Conservation (phyloP, 2,329 filamentous ascomycete species). For the Madurella fahalii region DNA sequence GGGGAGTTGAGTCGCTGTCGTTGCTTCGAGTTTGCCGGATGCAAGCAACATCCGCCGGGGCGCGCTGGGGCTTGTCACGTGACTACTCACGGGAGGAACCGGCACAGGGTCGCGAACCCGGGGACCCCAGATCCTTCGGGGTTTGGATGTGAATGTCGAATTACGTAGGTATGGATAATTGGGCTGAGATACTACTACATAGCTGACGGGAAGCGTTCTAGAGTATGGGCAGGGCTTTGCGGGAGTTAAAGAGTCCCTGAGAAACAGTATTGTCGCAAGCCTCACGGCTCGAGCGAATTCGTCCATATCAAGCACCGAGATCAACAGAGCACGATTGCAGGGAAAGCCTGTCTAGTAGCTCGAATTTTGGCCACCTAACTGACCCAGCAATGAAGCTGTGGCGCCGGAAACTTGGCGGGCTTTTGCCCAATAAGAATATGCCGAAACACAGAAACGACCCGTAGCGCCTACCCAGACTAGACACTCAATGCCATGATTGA, state of each 20-base stretch:
- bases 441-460: background rate
- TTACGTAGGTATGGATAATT: no score
- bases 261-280: no score
- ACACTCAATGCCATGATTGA: constrained; percentile 98
- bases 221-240: no score
- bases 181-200: no score
- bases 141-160: no score
- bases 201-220: no score
- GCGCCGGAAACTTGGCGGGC: background rate
- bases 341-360: background rate
- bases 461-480: constrained; percentile 40
- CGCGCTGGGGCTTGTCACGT: constrained; percentile 23
- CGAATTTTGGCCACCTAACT: background rate
- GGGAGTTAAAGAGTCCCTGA: no score
- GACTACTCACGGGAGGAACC: constrained; percentile 19
- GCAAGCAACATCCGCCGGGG: constrained; percentile 20
- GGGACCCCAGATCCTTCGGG: background rate
- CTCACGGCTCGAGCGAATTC: no score
- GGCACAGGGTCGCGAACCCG: constrained; percentile 1
- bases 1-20: constrained; percentile 47
- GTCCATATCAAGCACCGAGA: no score
- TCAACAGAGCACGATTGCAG: background rate
- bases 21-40: constrained; percentile 37
- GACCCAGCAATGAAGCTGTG: constrained; percentile 5
- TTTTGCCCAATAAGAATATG: constrained; percentile 7